These are phyloP conservation scores for Leptoxyphium fumago DNA, from an alignment of 2,329 filamentous ascomycete species.

Conservation along the genomic window DNA sequence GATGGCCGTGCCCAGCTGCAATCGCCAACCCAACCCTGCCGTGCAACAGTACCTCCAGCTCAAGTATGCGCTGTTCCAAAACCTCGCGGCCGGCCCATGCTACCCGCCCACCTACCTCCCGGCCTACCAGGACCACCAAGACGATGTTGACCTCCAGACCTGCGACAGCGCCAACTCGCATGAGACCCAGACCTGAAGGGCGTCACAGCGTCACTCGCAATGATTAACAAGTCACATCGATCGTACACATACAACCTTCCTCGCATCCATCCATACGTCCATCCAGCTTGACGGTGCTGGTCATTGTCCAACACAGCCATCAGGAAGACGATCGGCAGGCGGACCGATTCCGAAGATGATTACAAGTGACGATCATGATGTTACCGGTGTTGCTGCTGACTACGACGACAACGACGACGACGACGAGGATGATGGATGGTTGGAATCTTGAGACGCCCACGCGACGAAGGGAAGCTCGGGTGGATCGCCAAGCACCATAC, in stretches of 20 bases:
- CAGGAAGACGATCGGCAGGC: background rate
- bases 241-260: background rate
- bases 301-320: background rate
- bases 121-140: too few species aligned
- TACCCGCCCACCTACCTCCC: too few species aligned
- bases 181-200: too few species aligned
- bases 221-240: too few species aligned
- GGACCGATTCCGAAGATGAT: background rate
- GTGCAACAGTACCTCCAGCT: conserved; percentile 22
- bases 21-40: conserved; percentile 10
- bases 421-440: background rate
- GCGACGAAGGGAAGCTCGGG: too few species aligned
- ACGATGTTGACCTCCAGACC: too few species aligned
- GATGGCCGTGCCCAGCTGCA: background rate
- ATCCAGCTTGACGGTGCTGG: background rate
- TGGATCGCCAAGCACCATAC: too few species aligned
- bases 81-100: conserved; percentile 1
- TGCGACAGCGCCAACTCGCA: too few species aligned
- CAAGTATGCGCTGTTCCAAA: conserved; percentile 22
- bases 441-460: too few species aligned
- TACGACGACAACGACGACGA: background rate
- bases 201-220: too few species aligned
- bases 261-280: background rate
- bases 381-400: background rate
- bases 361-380: too few species aligned